Base-by-base conservation (phyloP, 1,284 basidiomycete genomes). In the Leccinum griseonigrum region DNA sequence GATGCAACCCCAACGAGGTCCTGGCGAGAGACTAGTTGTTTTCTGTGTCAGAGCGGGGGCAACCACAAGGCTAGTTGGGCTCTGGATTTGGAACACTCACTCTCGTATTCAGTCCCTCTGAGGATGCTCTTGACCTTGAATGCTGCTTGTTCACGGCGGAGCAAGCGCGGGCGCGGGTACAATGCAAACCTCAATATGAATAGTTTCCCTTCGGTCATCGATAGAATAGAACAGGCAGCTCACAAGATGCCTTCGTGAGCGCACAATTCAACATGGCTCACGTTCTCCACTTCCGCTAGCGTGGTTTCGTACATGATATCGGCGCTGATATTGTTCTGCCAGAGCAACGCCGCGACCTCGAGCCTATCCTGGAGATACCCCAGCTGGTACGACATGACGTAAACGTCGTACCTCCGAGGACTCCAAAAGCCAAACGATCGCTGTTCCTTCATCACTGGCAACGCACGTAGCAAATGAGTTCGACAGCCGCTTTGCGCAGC, bases 361-460 rank as follows among this genome's bases (percentile, higher is more conserved):
- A 95, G 81, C 32, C 93, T 83, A 56, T 92, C 90, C 63, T 87
- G 83, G 29, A 95, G 76, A 68, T 88, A 82, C 11, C 92, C 92
- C 1, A 86, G 81, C 60, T 91, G 87, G 66, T 90, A 92, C 0
- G 90, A 91, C 16, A 93, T 86, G 14, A 95, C 80, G 65, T 93
- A 94, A 14, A 93, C 91, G 66, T 93, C 93, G 66, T 92, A 95
- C 46, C 92, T 81, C 13, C 92, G 83, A 18, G 93, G 91, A 72
- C 90, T 92, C 89, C 91, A 95, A 66, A 86, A 91, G 0, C 93
- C 93, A 65, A 94, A 94, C 0, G 91, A 92, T 16, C 87, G 85
- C 63, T 88, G 84, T 70, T 94, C 90, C 70, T 91, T 92, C 57
- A 91, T 77, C 9, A 91, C 22, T 22, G 22, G 22, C 22, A 22